Percentiles rank a stretch among this genome's conserved stretches.
Conservation (phyloP, 106 monocot species). For the Dendrobium officinale region DNA sequence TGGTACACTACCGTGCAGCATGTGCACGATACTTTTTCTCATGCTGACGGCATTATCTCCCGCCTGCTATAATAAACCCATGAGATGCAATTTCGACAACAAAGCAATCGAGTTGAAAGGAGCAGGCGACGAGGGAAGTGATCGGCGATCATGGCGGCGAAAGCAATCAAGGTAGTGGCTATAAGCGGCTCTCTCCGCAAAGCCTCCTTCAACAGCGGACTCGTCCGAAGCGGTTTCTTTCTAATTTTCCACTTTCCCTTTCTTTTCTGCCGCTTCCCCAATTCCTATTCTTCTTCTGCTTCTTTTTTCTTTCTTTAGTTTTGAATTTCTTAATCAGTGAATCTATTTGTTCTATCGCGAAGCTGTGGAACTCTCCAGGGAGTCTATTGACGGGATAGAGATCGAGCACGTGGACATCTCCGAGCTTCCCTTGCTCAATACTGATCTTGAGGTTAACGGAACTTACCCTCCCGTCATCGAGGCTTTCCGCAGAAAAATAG, state of each 20-base stretch:
- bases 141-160: background rate
- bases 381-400: conserved; percentile 26
- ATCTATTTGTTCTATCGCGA: background rate
- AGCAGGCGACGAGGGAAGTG: background rate
- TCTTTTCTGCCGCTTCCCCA: background rate
- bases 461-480: conserved; percentile 35
- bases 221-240: conserved; percentile 36
- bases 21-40: no score
- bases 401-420: conserved; percentile 37
- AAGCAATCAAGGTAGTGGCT: conserved; percentile 37
- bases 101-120: background rate
- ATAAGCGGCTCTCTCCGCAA: conserved; percentile 58
- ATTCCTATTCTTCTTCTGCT: background rate
- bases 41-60: no score
- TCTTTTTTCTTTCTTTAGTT: no score
- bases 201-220: conserved; percentile 42
- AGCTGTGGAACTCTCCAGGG: conserved; percentile 42
- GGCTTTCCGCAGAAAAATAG: conserved; percentile 32
- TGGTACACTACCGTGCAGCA: no score
- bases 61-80: no score
- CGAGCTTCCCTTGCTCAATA: conserved; percentile 40
- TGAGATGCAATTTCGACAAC: no score
- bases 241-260: background rate
- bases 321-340: background rate
- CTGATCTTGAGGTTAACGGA: conserved; percentile 43